Base-by-base conservation (phyloP, 805 yeast species). In the Saccharomycopsis schoenii region DNA sequence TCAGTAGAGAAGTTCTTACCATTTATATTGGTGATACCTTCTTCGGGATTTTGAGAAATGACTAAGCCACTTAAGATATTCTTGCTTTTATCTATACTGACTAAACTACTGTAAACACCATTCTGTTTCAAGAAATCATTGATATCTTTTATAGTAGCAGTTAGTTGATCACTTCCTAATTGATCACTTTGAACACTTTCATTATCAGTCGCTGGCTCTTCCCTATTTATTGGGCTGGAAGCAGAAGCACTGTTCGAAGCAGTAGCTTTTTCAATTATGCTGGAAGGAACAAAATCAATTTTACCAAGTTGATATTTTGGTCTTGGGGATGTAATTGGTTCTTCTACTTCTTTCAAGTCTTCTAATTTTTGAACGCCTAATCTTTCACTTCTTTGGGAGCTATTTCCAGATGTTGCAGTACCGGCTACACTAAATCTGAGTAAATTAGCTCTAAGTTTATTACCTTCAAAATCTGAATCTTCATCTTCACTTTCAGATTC, bases 101-200 rank as follows among this genome's bases (percentile, higher is more conserved):
- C 65, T 10, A 62, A 62, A 34, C 60, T 56, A 15, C 64, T 61
- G 57, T 61, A 61, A 36, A 63, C 65, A 21, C 64, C 65, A 57
- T 63, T 63, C 11, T 63, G 63, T 39, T 59, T 42, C 25, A 63
- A 52, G 24, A 63, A 63, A 12, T 39, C 52, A 39, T 63, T 63
- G 24, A 63, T 63, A 51, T 63, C 65, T 40, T 61, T 58, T 17
- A 63, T 63, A n/a, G 65, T 63, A 21, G 59, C 64, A 10, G 63
- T 54, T 14, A 63, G 47, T 37, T 60, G 58, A 36, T 39, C 58
- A 37, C 60, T 61, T 17, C 59, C 37, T 4, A 36, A 15, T 29
- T 39, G 41, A 6, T 56, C 37, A 12, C 54, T 21, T 36, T 55
- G 43, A 36, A 54, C 58, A 19, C 43, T 58, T 34, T 47, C 55